A percentile compares a stretch with the other conserved stretches of the same genome.
Evolutionary conservation across 2,329 filamentous ascomycete species (phyloP).

Genomic region (Nakataea oryzae): DNA sequence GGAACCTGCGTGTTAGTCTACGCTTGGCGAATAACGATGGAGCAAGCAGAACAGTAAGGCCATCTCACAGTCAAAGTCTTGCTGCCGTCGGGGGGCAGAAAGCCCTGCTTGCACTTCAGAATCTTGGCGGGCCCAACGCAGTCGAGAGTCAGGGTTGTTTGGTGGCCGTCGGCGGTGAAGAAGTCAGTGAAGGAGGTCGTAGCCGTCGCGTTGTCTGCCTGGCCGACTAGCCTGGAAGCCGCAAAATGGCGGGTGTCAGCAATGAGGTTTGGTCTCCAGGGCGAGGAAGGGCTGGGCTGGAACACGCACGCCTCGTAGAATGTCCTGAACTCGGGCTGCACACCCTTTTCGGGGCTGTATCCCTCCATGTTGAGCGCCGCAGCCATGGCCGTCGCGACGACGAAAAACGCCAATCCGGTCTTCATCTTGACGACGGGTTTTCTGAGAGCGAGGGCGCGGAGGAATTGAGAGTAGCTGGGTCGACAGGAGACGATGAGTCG

Average conservation of each 20-base stretch:
- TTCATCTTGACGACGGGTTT: not conserved
- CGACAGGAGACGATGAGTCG: not conserved
- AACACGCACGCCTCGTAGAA: not conserved
- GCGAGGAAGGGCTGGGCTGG: no score
- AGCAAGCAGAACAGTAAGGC: no score
- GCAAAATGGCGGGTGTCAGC: not conserved
- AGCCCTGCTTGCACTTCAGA: constrained; percentile 2
- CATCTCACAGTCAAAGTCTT: constrained; percentile 1
- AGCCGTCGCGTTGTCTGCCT: constrained; percentile 1
- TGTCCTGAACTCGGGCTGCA: not conserved
- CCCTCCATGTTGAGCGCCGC: not conserved
- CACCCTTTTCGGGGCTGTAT: not conserved
- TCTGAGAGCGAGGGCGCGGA: no score
- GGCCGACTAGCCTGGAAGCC: not conserved
- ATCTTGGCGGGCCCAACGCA: not conserved
- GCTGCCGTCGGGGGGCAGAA: constrained; percentile 1
- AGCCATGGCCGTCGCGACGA: not conserved
- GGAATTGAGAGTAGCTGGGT: not conserved
- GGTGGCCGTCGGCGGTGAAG: constrained; percentile 1
- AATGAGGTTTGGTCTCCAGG: not conserved
- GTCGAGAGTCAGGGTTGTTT: not conserved
- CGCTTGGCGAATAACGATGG: not conserved
- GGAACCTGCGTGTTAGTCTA: not conserved
- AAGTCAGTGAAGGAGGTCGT: not conserved
- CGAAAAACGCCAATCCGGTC: not conserved